Evolutionary conservation across 768 basidiomycete genomes (phyloP), one percentile per base, ranked within the genome.

Genomic region (Suillus subluteus): DNA sequence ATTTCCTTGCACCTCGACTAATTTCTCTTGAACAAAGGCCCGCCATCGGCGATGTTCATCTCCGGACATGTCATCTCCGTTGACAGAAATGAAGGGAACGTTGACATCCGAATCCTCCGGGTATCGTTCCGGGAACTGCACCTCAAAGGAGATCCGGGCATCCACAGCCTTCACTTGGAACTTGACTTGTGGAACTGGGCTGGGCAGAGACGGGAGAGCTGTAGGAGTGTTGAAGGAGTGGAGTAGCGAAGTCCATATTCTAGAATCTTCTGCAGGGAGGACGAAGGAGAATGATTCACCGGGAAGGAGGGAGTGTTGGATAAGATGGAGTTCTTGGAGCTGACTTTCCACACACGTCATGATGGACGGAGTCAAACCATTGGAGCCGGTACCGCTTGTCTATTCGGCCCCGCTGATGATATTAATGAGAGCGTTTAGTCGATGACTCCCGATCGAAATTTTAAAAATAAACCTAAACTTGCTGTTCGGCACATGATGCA

Each of bases 271-370:
- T 23, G n/a, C 12, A 12, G 73, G 48, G 3, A 76, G 69, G 3
- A 73, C 37, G 62, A 89, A 87, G 0, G 73, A 62, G 55, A 89
- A 71, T 4, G 71, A 38, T 79, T 93, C 91, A 6, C 81, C 84
- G 0, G 89, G 88, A 13, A 93, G 80, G 2, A 92, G 81, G 0
- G 90, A 90, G 44, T 82, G 86, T 64, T 77, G 79, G 30, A 93
- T 83, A 46, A 92, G 78, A 55, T 86, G 82, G 0, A 91, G 74
- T 71, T 92, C 90, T 73, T 86, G 73, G 46, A 82, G 74, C 44
- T 80, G 80, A 30, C 46, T 35, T 1, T 41, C 30, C 12, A 66
- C 4, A n/a, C 46, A 38, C 40, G 50, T 63, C 6, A 35, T 35
- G 1, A 35, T 35, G 35, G 35, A 21, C 44, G 44, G 44, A 11